phyloP scores from a whole-genome alignment of 768 basidiomycete genomes.

The Leccinum subgranulosum region DNA sequence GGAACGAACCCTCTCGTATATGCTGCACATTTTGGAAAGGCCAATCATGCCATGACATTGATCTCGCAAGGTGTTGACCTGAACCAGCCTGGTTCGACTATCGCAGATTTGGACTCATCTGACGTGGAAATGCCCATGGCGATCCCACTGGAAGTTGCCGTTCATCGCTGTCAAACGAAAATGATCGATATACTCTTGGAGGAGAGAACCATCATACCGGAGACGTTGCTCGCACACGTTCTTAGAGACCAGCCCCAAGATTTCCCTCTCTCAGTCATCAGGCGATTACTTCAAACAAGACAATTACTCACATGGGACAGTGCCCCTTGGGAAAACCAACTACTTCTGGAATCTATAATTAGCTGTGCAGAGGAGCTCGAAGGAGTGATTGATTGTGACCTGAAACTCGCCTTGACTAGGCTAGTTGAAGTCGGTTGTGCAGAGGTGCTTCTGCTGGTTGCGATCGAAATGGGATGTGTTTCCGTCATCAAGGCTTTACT shows the following conservation, averaged over 20 bases:
- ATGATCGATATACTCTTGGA: neutral
- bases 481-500: neutral
- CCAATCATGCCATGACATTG: neutral
- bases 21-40: neutral
- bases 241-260: neutral
- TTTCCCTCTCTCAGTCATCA: neutral
- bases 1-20: slow-evolving; percentile 8
- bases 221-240: neutral
- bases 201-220: neutral
- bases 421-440: neutral
- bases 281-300: neutral
- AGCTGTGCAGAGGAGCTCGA: neutral
- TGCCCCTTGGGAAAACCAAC: neutral
- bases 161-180: neutral
- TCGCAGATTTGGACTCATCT: neutral
- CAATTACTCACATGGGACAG: neutral
- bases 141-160: neutral
- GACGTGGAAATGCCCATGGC: neutral
- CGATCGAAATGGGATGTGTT: slow-evolving; percentile 3
- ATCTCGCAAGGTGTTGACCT: neutral
- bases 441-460: slow-evolving; percentile 1
- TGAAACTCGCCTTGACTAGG: neutral
- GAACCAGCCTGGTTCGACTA: neutral
- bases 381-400: neutral
- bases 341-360: neutral